Conservation (phyloP, 2,329 filamentous ascomycete genomes). For the Pseudogymnoascus sp. region DNA sequence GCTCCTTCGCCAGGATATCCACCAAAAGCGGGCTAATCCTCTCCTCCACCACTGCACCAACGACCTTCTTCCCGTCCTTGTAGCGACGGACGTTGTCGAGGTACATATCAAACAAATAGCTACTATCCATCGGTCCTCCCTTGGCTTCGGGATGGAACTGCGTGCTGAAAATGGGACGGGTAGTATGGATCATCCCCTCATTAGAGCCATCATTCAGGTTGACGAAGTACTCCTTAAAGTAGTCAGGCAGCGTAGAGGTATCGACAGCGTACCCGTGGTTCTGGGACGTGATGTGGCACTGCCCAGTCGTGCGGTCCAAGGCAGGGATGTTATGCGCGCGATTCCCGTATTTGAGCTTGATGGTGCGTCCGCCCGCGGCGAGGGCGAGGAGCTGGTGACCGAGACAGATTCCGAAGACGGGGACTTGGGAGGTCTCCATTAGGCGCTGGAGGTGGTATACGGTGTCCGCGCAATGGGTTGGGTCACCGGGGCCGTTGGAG, state of each 20-base stretch:
- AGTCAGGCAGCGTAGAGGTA: slow-evolving; percentile 65
- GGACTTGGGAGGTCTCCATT: slow-evolving; percentile 81
- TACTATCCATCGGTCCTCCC: slow-evolving; percentile 90
- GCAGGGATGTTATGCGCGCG: slow-evolving; percentile 97
- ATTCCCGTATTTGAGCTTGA: slow-evolving; percentile 99
- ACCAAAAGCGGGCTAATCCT: slow-evolving; percentile 79
- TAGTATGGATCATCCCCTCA: slow-evolving; percentile 94
- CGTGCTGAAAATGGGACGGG: slow-evolving; percentile 92
- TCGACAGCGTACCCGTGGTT: slow-evolving; percentile 98
- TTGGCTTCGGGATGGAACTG: slow-evolving; percentile 99
- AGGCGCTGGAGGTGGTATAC: slow-evolving; percentile 56
- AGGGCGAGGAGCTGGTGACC: slow-evolving; percentile 93
- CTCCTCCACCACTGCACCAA: slow-evolving; percentile 67
- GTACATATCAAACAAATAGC: slow-evolving; percentile 95
- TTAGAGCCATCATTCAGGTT: slow-evolving; percentile 98
- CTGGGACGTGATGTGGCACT: slow-evolving; percentile 97
- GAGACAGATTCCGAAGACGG: slow-evolving; percentile 92
- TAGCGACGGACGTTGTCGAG: slow-evolving; percentile 80
- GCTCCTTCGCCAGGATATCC: slow-evolving; percentile 86
- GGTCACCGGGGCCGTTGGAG: slow-evolving; percentile 91
- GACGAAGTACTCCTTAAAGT: slow-evolving; percentile 97
- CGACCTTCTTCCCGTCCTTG: slow-evolving; percentile 72
- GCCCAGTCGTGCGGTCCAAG: slow-evolving; percentile 85
- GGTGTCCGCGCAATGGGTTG: slow-evolving; percentile 74
- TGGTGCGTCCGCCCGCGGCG: slow-evolving; percentile 76